Evolutionary conservation across 306 rosid species (phyloP).

Genomic region (Spatholobus suberectus): DNA sequence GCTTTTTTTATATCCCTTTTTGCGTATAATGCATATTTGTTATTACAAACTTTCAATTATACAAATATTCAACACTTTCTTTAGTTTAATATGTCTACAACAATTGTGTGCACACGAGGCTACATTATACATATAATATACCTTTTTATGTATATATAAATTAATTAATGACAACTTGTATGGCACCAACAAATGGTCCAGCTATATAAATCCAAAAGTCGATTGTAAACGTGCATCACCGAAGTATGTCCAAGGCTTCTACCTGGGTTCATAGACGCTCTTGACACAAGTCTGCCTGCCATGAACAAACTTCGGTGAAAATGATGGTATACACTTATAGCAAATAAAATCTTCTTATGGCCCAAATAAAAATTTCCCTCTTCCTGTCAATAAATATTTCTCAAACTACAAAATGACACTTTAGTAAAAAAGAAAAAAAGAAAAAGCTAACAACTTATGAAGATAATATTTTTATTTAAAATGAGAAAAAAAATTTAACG

Average conservation of each 20-base stretch:
- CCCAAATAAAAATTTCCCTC: not conserved
- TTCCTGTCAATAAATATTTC: too few relatives aligned
- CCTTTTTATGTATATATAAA: too few relatives aligned
- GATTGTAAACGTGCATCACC: constrained; percentile 45
- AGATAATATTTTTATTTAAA: not conserved
- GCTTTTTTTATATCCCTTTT: too few relatives aligned
- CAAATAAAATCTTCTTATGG: not conserved
- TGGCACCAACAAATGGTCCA: constrained; percentile 63
- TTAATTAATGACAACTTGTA: constrained; percentile 57
- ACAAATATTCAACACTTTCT: too few relatives aligned
- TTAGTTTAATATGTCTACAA: too few relatives aligned
- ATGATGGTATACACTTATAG: not conserved
- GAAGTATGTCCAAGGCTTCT: constrained; percentile 78
- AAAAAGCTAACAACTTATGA: not conserved
- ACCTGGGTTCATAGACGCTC: constrained; percentile 82
- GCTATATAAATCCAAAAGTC: constrained; percentile 59
- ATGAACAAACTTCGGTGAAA: constrained; percentile 11
- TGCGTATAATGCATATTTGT: too few relatives aligned
- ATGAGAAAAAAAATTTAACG: not conserved
- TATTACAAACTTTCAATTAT: too few relatives aligned
- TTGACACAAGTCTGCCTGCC: constrained; percentile 64
- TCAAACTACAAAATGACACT: not conserved
- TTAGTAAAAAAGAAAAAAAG: too few relatives aligned
- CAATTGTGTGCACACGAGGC: too few relatives aligned
- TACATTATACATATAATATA: too few relatives aligned